Percentiles rank a stretch among this genome's conserved stretches.
phyloP scores from a whole-genome alignment of 495 filamentous ascomycete genomes.

The Letharia lupina region DNA sequence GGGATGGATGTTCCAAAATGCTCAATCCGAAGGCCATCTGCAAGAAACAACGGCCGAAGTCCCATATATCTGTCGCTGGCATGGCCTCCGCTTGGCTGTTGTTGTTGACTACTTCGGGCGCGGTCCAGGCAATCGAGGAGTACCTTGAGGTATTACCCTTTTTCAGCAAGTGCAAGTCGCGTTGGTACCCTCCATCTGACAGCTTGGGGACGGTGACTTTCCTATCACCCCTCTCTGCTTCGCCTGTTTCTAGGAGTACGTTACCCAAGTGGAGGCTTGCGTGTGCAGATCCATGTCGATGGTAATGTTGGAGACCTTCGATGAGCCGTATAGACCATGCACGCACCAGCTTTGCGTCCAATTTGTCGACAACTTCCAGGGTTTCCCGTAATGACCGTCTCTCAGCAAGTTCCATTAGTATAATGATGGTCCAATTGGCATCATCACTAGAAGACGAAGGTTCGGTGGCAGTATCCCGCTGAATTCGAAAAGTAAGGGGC shows the following conservation, averaged over 20 bases:
- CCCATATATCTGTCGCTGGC: conserved; percentile 89
- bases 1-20: conserved; percentile 69
- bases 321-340: conserved; percentile 87
- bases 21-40: conserved; percentile 91
- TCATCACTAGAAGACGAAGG: conserved; percentile 29
- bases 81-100: conserved; percentile 36
- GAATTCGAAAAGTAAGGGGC: conserved; percentile 73
- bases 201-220: conserved; percentile 50
- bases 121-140: conserved; percentile 66
- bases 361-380: conserved; percentile 64
- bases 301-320: conserved; percentile 78
- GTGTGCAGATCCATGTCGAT: conserved; percentile 74
- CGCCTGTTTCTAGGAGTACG: conserved; percentile 57
- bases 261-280: conserved; percentile 68
- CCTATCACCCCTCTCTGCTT: conserved; percentile 38
- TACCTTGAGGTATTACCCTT: conserved; percentile 21
- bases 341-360: conserved; percentile 63
- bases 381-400: conserved; percentile 78
- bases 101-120: conserved; percentile 64
- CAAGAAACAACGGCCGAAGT: conserved; percentile 77
- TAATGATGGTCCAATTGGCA: conserved; percentile 63
- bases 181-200: conserved; percentile 60
- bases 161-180: conserved; percentile 50
- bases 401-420: conserved; percentile 68
- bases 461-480: conserved; percentile 31